Evolutionary conservation across 371 early-diverging fungal genomes (phyloP).

Genomic region (Mucor irregularis): DNA sequence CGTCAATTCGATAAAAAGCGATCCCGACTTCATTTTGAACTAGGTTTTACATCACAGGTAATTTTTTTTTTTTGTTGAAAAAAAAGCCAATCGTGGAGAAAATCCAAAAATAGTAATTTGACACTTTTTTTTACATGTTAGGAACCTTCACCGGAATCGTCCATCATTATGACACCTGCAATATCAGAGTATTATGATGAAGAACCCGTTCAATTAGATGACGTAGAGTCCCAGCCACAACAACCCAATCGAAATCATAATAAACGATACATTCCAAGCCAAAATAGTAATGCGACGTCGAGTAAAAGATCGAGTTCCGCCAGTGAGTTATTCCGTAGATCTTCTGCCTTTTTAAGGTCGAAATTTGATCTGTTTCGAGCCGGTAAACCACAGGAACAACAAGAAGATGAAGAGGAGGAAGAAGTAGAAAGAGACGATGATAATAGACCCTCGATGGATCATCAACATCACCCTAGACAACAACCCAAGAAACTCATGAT

Average conservation of each 20-base stretch:
- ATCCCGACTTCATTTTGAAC: constrained; percentile 35
- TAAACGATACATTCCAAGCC: neutral
- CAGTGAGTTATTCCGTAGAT: constrained; percentile 43
- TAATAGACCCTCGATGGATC: neutral
- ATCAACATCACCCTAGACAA: constrained; percentile 1
- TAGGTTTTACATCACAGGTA: constrained; percentile 34
- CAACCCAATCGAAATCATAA: neutral
- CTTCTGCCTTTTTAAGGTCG: constrained; percentile 43
- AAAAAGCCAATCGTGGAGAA: constrained; percentile 7
- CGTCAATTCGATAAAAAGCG: constrained; percentile 41
- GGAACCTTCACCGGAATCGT: constrained; percentile 25
- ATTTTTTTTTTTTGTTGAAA: too few species aligned
- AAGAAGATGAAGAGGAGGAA: too few species aligned
- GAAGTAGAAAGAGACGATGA: constrained; percentile 2
- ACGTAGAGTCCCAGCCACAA: neutral
- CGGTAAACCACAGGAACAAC: too few species aligned
- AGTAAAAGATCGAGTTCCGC: constrained; percentile 25
- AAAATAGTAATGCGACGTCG: neutral
- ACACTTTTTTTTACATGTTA: constrained; percentile 9
- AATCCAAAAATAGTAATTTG: constrained; percentile 25
- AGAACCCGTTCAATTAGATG: constrained; percentile 14
- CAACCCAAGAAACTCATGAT: constrained; percentile 37
- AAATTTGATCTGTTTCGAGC: constrained; percentile 43
- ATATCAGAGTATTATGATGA: neutral
- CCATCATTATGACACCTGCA: constrained; percentile 3